Conservation (phyloP, 352 stramenopile species). For the Phytophthora ramorum region DNA sequence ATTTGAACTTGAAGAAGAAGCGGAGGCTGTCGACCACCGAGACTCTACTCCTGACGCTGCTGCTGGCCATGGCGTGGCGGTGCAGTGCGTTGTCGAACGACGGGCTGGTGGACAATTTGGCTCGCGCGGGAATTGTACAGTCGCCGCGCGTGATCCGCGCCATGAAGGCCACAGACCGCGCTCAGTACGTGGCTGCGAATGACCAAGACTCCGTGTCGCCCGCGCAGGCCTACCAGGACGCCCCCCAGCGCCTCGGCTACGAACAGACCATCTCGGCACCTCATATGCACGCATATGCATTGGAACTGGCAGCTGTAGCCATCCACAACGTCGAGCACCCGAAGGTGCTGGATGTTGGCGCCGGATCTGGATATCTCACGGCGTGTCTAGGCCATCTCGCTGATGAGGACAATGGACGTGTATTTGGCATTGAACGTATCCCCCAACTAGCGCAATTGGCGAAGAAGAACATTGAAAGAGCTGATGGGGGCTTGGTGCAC, state of each 20-base stretch:
- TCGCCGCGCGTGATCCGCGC: constrained; percentile 63
- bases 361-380: constrained; percentile 95
- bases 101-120: constrained; percentile 77
- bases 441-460: constrained; percentile 86
- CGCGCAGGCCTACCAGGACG: constrained; percentile 78
- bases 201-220: constrained; percentile 25
- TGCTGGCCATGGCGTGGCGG: constrained; percentile 65
- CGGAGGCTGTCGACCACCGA: not conserved
- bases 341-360: constrained; percentile 94
- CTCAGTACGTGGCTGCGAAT: constrained; percentile 54
- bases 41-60: constrained; percentile 1
- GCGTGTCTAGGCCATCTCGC: constrained; percentile 92
- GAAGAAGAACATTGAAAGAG: constrained; percentile 79
- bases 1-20: constrained; percentile 7
- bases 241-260: constrained; percentile 83
- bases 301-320: constrained; percentile 79
- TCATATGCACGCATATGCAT: constrained; percentile 91
- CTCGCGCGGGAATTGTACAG: constrained; percentile 69
- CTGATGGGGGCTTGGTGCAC: constrained; percentile 85
- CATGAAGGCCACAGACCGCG: constrained; percentile 84
- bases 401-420: constrained; percentile 34
- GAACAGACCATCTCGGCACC: constrained; percentile 91
- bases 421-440: constrained; percentile 94
- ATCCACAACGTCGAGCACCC: constrained; percentile 48
- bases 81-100: constrained; percentile 75